These are phyloP conservation scores for Rhododendron kiyosumense DNA, from an alignment of 148 eudicot genomes.

Conservation along the genomic window DNA sequence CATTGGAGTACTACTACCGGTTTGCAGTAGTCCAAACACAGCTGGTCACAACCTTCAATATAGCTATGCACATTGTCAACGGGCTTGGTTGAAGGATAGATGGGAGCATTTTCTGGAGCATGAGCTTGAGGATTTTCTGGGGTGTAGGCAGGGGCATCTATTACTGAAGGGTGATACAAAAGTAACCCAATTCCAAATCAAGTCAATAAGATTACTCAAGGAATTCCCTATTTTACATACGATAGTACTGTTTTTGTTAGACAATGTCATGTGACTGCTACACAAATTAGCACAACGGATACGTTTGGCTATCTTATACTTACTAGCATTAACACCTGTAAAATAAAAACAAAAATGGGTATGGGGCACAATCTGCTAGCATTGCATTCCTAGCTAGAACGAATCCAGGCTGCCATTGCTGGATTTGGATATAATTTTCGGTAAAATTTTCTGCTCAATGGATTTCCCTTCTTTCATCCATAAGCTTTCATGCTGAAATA, in stretches of 20 bases:
- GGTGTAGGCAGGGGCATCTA: no score
- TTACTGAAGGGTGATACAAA: no score
- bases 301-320: not conserved
- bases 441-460: not conserved
- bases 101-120: not conserved
- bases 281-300: not conserved
- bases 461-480: not conserved
- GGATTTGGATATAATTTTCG: not conserved
- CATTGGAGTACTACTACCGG: not conserved
- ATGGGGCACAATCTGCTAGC: no score
- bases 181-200: not conserved
- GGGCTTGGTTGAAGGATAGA: not conserved
- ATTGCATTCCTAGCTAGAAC: no score
- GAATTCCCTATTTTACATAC: not conserved
- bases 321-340: no score
- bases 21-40: not conserved
- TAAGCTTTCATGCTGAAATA: not conserved
- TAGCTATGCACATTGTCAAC: not conserved
- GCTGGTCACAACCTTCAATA: not conserved
- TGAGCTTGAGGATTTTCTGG: no score
- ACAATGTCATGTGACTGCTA: not conserved
- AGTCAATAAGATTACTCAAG: not conserved
- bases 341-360: no score
- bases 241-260: not conserved
- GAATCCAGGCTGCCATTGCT: not conserved